These are phyloP conservation scores for Trametes polyzona DNA, from an alignment of 1,284 basidiomycete species.

Conservation along the genomic window DNA sequence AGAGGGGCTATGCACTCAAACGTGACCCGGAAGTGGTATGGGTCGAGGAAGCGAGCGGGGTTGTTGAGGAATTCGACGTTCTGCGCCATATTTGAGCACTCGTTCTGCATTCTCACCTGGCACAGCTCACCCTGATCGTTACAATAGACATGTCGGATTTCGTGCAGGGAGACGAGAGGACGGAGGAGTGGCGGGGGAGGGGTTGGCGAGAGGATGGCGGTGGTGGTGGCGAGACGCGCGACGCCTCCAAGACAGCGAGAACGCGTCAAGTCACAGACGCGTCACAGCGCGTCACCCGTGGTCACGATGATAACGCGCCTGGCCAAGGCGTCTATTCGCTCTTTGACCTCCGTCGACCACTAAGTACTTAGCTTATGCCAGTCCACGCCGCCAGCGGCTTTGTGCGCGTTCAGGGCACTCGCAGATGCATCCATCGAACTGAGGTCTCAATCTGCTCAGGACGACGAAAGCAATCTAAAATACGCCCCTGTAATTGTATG, in stretches of 20 bases:
- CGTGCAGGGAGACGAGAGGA: neutral
- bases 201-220: neutral
- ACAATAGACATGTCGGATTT: constrained; percentile 60
- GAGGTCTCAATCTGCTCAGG: neutral
- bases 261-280: constrained; percentile 26
- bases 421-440: no score
- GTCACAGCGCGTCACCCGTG: constrained; percentile 17
- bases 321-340: neutral
- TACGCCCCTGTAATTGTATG: no score
- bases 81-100: constrained; percentile 40
- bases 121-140: constrained; percentile 51
- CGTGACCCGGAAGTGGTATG: constrained; percentile 94
- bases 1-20: constrained; percentile 97
- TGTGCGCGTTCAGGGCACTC: no score
- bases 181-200: neutral
- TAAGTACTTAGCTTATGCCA: neutral
- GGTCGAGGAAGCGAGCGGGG: constrained; percentile 88
- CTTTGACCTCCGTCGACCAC: neutral
- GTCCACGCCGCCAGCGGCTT: no score
- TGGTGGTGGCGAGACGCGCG: constrained; percentile 9
- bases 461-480: no score
- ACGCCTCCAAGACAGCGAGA: neutral
- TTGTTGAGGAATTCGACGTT: constrained; percentile 92
- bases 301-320: neutral
- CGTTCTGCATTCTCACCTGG: neutral